Conservation (phyloP, 352 stramenopile species). For the Phytophthora pisi region DNA sequence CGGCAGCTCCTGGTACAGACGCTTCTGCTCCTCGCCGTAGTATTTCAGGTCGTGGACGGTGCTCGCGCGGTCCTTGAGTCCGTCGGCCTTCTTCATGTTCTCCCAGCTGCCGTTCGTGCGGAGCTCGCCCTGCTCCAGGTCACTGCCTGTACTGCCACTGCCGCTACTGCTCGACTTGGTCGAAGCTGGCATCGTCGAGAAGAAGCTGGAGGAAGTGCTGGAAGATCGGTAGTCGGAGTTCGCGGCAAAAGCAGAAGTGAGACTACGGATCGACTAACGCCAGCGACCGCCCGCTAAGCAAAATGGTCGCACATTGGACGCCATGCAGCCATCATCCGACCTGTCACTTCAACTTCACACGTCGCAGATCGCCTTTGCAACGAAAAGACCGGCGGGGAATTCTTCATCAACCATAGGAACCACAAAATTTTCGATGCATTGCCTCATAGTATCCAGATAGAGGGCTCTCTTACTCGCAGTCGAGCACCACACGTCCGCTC, state of each 20-base stretch:
- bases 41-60: conserved; percentile 70
- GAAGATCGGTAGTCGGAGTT: not conserved
- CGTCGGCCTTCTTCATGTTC: conserved; percentile 63
- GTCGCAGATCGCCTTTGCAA: conserved; percentile 21
- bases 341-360: conserved; percentile 24
- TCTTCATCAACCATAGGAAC: not conserved
- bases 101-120: conserved; percentile 52
- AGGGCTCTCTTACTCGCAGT: conserved; percentile 36
- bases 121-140: conserved; percentile 24
- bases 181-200: conserved; percentile 8
- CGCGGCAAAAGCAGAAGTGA: conserved; percentile 25
- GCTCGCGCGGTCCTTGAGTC: conserved; percentile 70
- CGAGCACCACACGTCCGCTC: conserved; percentile 44
- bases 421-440: no score
- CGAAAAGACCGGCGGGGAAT: conserved; percentile 8
- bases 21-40: conserved; percentile 72
- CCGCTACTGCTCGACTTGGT: conserved; percentile 7
- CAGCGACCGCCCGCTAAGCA: not conserved
- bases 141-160: not conserved
- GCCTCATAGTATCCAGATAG: no score
- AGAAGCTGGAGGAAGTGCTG: not conserved
- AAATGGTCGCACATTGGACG: conserved; percentile 1
- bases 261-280: not conserved
- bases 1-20: conserved; percentile 71
- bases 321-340: conserved; percentile 28